Base-by-base conservation (phyloP, 2,329 filamentous ascomycete species). In the Pyrenophora tritici-repentis region DNA sequence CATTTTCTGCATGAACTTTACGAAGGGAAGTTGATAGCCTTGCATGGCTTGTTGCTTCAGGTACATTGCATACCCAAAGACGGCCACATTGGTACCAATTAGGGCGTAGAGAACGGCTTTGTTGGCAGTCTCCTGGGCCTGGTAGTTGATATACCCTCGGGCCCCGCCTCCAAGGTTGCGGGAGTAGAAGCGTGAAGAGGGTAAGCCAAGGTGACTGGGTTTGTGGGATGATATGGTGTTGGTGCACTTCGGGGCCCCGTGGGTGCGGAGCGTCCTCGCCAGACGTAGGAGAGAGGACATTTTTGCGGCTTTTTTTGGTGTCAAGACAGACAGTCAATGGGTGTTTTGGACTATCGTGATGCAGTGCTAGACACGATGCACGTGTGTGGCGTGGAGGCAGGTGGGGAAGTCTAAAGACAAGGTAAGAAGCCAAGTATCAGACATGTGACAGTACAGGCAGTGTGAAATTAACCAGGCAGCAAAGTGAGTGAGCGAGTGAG, bases 61-160 rank as follows among this genome's bases (percentile, higher is more conserved):
- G 55, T 75, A 76, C 12, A 65, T 47, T 62, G 66, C 73, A 48
- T 73, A 71, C 31, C 53, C 60, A 47, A 72, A 79, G 41, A 79
- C 61, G 44, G 67, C 68, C 16, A 62, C 49, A 52, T 80, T 79
- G 58, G 75, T 32, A 34, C 70, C 72, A 35, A 79, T 71, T 47
- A 78, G 48, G 16, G 61, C 53, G 43, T 70, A 74, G 38, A 76
- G 57, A 24, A 74, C 50, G 7, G 40, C 38, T n/a, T 39, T 54
- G 55, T 66, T 66, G 44, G 36, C 35, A 32, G 20, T 24, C 26
- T 35, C n/a, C 39, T 52, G 54, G 34, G 45, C 12, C 9, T 22
- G 17, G 33, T 53, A 29, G 13, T 24, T 33, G 13, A 12, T 20
- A 33, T 46, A 5, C 3, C 26, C 26, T 12, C 22, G 18, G 18